A percentile compares a stretch with the other conserved stretches of the same genome.
phyloP scores from a whole-genome alignment of 2,329 filamentous ascomycete genomes.

The Paecilomyces variotii region DNA sequence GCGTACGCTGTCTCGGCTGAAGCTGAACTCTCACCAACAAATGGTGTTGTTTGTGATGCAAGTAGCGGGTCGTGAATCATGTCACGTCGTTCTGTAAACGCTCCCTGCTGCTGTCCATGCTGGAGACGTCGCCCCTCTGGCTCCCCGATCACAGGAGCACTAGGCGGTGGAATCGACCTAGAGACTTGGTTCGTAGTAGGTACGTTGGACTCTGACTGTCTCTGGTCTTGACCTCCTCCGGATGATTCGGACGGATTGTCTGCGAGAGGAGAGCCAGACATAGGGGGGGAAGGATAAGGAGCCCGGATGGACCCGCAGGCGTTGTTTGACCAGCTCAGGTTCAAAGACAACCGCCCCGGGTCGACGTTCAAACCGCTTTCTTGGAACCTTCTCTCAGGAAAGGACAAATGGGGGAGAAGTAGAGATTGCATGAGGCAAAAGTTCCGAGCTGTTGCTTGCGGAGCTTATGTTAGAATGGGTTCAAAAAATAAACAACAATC shows the following conservation, averaged over 20 bases:
- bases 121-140: slow-evolving; percentile 10
- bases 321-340: slow-evolving; percentile 27
- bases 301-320: slow-evolving; percentile 32
- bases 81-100: slow-evolving; percentile 9
- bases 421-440: slow-evolving; percentile 32
- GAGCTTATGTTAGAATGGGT: slow-evolving; percentile 2
- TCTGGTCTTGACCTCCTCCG: slow-evolving; percentile 23
- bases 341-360: slow-evolving; percentile 26
- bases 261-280: slow-evolving; percentile 35
- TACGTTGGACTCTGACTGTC: slow-evolving; percentile 20
- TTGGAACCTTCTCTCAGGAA: slow-evolving; percentile 29
- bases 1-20: slow-evolving; percentile 16
- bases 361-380: slow-evolving; percentile 25
- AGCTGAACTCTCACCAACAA: slow-evolving; percentile 7
- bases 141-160: slow-evolving; percentile 9
- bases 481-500: not conserved
- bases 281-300: slow-evolving; percentile 33
- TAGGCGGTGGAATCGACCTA: slow-evolving; percentile 8
- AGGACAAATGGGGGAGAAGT: slow-evolving; percentile 31
- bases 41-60: slow-evolving; percentile 8
- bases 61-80: slow-evolving; percentile 13
- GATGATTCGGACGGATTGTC: slow-evolving; percentile 30
- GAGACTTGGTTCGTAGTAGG: slow-evolving; percentile 10
- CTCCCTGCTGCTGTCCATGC: slow-evolving; percentile 2
- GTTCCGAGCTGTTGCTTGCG: not conserved